These are phyloP conservation scores for Lachnellula occidentalis DNA, from an alignment of 2,329 filamentous ascomycete species.

Conservation along the genomic window DNA sequence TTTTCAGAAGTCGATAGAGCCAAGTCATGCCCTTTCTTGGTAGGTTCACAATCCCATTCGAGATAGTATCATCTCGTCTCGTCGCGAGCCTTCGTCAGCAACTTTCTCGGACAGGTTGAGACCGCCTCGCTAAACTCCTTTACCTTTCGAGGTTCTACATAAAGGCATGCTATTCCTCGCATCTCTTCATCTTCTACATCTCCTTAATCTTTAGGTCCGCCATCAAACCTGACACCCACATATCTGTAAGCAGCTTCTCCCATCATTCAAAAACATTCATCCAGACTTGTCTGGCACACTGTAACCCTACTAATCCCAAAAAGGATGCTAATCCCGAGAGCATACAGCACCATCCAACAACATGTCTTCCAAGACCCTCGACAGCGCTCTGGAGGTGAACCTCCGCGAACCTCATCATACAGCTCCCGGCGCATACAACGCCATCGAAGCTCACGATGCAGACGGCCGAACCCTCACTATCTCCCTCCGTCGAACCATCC, in stretches of 20 bases:
- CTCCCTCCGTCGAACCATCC: constrained; percentile 37
- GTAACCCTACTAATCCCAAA: neutral
- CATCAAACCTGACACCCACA: too few species aligned
- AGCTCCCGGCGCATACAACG: neutral
- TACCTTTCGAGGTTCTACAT: too few species aligned
- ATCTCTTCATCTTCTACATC: too few species aligned
- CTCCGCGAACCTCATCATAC: neutral
- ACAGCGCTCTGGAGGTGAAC: neutral
- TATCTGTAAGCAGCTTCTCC: too few species aligned
- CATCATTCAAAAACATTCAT: neutral
- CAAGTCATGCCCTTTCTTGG: too few species aligned
- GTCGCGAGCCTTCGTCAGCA: too few species aligned
- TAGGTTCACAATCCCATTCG: too few species aligned
- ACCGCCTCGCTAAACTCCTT: neutral
- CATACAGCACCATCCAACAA: neutral
- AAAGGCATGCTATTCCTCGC: too few species aligned
- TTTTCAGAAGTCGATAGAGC: too few species aligned
- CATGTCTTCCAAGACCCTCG: neutral
- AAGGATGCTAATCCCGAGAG: too few species aligned
- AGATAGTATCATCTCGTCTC: too few species aligned
- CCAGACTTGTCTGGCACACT: neutral
- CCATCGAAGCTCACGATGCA: neutral
- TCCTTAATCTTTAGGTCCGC: too few species aligned
- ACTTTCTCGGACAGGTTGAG: neutral
- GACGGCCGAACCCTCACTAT: constrained; percentile 28